Base-by-base conservation (phyloP, 2,329 filamentous ascomycete genomes). In the Fusarium napiforme region DNA sequence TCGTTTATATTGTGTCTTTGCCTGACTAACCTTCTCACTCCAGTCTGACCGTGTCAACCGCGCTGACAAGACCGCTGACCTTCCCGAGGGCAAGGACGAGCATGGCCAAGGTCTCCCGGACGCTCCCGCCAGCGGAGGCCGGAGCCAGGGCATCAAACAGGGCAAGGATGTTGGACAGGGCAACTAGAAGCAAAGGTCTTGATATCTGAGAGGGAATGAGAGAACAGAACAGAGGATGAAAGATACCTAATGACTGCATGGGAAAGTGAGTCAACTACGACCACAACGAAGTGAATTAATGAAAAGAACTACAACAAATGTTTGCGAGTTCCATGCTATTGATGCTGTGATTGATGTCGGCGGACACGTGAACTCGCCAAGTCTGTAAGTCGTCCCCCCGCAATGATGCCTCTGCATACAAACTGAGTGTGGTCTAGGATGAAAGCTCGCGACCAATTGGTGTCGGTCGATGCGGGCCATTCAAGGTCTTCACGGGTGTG, bases 41-140 rank as follows among this genome's bases (percentile, higher is more conserved):
- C 46, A 83, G 79, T 77, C 74, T 21, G 67, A 75, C 60, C 82
- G 83, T 34, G 85, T 87, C 37, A 74, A 78, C 58, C 84, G 85
- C 62, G 85, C 86, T 19, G 82, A 87, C 79, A 88, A 88, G 82
- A 84, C 85, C 4, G 86, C 86, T 2, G 81, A 82, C 4, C 73
- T 87, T 52, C 87, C 87, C 14, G 83, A 87, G 77, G 80, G 80
- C 30, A 74, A 77, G 34, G 69, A 79, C 9, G 85, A 87, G 66
- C 81, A 86, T 64, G 87, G 86, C 16, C 75, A 77, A 2, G 85
- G 78, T 2, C 70, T 88, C 5, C 67, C 81, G 45, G 84, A 81
- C 58, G 50, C 79, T 67, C 79, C 79, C 37, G 85, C 85, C 46
- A 85, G 84, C 66, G 86, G 83, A 10, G 86, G 86, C 10, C 73